Evolutionary conservation across 108 stramenopile genomes (phyloP).

Genomic region (Parietichytrium sp.): DNA sequence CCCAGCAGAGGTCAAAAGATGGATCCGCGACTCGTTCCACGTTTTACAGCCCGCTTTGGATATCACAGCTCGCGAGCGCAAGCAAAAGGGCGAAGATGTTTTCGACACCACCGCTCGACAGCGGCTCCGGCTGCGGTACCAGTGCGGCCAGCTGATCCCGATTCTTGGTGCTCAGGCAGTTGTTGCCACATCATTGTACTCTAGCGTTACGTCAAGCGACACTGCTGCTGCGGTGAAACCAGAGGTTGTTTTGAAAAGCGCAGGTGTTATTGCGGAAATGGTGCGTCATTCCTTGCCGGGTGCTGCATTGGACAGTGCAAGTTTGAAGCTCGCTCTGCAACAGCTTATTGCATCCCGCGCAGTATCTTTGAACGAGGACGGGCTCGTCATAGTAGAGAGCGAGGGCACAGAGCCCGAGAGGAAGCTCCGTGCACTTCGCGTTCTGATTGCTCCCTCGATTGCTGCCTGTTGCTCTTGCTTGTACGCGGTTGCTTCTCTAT

Average conservation of each 20-base stretch:
- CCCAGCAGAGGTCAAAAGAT: too few relatives aligned
- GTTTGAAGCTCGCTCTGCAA: neutral
- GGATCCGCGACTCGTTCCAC: neutral
- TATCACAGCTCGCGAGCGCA: neutral
- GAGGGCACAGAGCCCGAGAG: neutral
- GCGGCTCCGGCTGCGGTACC: neutral
- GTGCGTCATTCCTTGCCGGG: neutral
- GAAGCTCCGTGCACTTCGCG: constrained; percentile 5
- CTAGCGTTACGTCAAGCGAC: neutral
- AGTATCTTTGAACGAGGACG: neutral
- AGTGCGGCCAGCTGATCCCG: constrained; percentile 23
- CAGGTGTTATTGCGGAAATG: neutral
- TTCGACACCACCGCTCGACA: neutral
- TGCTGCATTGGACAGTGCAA: neutral
- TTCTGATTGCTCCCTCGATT: constrained; percentile 19
- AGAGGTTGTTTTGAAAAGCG: neutral
- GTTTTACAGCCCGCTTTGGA: neutral
- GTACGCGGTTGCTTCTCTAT: neutral
- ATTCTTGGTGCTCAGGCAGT: neutral
- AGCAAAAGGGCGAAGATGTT: neutral
- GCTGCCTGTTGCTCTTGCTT: neutral
- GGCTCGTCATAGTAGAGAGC: neutral
- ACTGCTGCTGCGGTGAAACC: neutral
- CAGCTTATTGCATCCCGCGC: neutral
- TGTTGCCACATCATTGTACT: neutral